Conservation (phyloP, 305 asterid species). For the Coffea humblotiana region DNA sequence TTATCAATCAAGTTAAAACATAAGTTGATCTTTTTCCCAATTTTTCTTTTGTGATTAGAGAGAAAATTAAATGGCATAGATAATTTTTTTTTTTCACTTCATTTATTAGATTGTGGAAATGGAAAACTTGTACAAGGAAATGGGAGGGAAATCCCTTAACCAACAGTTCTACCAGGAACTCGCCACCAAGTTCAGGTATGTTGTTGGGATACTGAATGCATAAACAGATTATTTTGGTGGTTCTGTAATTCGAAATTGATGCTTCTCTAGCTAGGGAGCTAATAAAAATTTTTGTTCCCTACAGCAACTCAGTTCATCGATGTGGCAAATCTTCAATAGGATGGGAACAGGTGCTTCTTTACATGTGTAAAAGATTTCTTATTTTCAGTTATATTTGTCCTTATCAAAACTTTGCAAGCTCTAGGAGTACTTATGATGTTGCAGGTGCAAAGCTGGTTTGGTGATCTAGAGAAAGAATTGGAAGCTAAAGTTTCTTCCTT, state of each 20-base stretch:
- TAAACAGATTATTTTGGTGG: neutral
- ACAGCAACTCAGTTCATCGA: conserved; percentile 58
- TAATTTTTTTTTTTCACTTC: conserved; percentile 13
- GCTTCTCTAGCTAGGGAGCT: neutral
- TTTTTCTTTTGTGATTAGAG: neutral
- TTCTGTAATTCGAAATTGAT: neutral
- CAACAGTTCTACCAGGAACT: conserved; percentile 57
- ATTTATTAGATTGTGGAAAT: conserved; percentile 51
- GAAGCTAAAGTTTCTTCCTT: conserved; percentile 28
- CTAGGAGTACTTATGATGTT: conserved; percentile 1
- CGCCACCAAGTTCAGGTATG: conserved; percentile 71
- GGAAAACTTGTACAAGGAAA: conserved; percentile 50
- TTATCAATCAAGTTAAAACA: neutral
- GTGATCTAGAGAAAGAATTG: conserved; percentile 33
- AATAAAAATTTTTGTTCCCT: neutral
- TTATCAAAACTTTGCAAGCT: neutral
- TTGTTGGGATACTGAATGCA: neutral
- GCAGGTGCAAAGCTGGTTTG: conserved; percentile 70
- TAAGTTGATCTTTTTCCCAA: neutral
- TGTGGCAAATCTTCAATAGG: conserved; percentile 38
- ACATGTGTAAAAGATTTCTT: conserved; percentile 1
- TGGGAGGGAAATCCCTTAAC: conserved; percentile 31
- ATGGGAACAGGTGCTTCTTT: conserved; percentile 63
- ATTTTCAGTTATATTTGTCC: neutral
- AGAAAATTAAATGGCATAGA: neutral